Base-by-base conservation (phyloP, 805 yeast species). In the Saccharomycopsis synnaedendra region DNA sequence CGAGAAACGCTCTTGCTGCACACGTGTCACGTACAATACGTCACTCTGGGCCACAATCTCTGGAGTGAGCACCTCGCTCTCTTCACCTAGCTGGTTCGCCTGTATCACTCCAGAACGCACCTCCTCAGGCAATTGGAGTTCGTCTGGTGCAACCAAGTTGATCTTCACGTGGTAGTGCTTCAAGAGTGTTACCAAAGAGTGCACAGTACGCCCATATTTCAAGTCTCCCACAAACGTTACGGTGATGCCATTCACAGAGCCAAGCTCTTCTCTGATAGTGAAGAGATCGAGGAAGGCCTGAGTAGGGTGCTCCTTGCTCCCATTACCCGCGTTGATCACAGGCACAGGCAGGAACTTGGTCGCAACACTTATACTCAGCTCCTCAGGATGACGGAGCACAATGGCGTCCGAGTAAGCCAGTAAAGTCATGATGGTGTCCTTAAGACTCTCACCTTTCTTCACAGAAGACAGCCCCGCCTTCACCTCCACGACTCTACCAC, bases 181-280 rank as follows among this genome's bases (percentile, higher is more conserved):
- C 64, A 93, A 78, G 65, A 93, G 72, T 64, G 87, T 83, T 64
- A 93, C 85, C 65, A 93, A 76, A 5, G 97, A 90, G 70, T 93
- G 99, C 43, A 93, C 97, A 52, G 99, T 95, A 72, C 99, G 84
- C 52, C 99, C 99, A 63, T 87, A 87, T 66, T 87, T 88, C 75
- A 93, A 77, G 64, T 93, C 99, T 62, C 99, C 99, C 96, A 93
- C 88, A 68, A 93, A 93, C 4, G 99, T 93, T 55, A 93, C 93
- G 36, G 96, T 88, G 62, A 94, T 83, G 64, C 97, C 97, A 65
- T 93, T 93, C 47, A 94, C 97, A 51, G 97, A 87, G 64, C 99
- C 99, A 55, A 93, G 74, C 71, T 93, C 99, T 69, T 93, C 99
- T 71, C 99, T 86, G 59, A 93, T 93, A 46, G 99, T 93, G 76